phyloP scores from a whole-genome alignment of 352 stramenopile species.

The Phytophthora cryptogea region DNA sequence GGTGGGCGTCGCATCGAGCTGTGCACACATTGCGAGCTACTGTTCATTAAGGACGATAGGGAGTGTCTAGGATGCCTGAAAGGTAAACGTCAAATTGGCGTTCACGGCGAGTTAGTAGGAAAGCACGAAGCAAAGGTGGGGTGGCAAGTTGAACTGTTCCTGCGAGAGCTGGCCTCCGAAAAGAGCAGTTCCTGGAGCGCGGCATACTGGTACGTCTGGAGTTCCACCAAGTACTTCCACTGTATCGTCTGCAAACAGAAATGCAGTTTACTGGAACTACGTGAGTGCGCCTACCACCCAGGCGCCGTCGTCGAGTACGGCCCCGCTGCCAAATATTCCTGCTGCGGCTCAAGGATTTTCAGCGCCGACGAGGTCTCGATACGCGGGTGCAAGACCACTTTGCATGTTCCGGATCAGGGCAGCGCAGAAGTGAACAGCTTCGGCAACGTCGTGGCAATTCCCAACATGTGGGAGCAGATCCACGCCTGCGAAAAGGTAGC shows the following conservation, averaged over 20 bases:
- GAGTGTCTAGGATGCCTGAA: slow-evolving; percentile 34
- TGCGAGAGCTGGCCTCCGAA: slow-evolving; percentile 43
- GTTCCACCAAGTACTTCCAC: slow-evolving; percentile 53
- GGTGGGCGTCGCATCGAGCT: slow-evolving; percentile 30
- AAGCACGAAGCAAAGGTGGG: slow-evolving; percentile 42
- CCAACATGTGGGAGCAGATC: slow-evolving; percentile 50
- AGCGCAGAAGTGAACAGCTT: slow-evolving; percentile 15
- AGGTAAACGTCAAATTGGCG: slow-evolving; percentile 42
- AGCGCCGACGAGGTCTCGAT: slow-evolving; percentile 47
- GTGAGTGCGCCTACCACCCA: slow-evolving; percentile 53
- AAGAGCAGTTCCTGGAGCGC: slow-evolving; percentile 60
- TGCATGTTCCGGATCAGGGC: slow-evolving; percentile 37
- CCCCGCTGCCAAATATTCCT: slow-evolving; percentile 51
- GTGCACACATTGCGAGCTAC: slow-evolving; percentile 49
- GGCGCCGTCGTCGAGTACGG: slow-evolving; percentile 44
- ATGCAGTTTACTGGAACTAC: slow-evolving; percentile 48
- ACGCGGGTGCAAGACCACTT: slow-evolving; percentile 46
- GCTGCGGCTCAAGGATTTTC: slow-evolving; percentile 54
- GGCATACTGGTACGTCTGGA: slow-evolving; percentile 88
- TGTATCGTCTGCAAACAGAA: slow-evolving; percentile 52
- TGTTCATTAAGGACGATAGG: slow-evolving; percentile 44
- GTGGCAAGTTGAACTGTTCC: slow-evolving; percentile 55
- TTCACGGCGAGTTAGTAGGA: slow-evolving; percentile 56
- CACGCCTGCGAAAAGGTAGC: slow-evolving; percentile 24
- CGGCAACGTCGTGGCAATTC: slow-evolving; percentile 28